Evolutionary conservation across 2,329 filamentous ascomycete species (phyloP), one percentile per base, ranked within the genome.

Genomic region (Penicillium brevicompactum): DNA sequence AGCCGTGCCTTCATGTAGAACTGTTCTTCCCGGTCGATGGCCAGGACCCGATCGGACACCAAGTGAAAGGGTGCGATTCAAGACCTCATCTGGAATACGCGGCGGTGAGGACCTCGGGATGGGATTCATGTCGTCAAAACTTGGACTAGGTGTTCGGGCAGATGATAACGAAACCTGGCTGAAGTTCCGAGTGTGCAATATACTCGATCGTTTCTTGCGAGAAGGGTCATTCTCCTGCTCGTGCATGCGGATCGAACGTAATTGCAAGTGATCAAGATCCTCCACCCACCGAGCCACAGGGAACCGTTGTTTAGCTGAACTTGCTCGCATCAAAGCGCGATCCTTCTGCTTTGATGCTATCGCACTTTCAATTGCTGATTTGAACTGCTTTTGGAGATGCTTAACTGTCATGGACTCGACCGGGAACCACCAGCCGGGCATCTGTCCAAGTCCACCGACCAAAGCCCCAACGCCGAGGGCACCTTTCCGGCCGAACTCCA

Each of bases 391-490:
- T 51, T 87, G 76, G 41, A 87, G 73, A 74, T 88, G 86, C 46
- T 80, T 80, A 0, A 85, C 86, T 1, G 83, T 83, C 9, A 80
- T 84, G 0, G 84, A 87, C 68, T 88, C 86, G 55, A 88, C 82
- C 0, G 86, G 87, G 68, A 83, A 88, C 86, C 86, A 88, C 82
- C 85, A 87, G 32, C 86, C 86, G 14, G 86, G 86, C 85, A 88
- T 87, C 65, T 87, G 83, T 31, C 86, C 85, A 30, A 88, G 76
- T 56, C 86, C 86, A 65, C 86, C 86, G 43, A 88, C 86, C 52
- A 84, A 79, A 16, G 85, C 83, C 49, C 86, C 86, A 53, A 88
- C 84, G 69, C 86, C 86, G 34, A 88, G 76, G 10, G 86, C 86
- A 63, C 86, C 86, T 70, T 88, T 88, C 38, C 86, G 79, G 55